These are phyloP conservation scores for Amanita rubescens DNA, from an alignment of 768 basidiomycete genomes.

Conservation along the genomic window DNA sequence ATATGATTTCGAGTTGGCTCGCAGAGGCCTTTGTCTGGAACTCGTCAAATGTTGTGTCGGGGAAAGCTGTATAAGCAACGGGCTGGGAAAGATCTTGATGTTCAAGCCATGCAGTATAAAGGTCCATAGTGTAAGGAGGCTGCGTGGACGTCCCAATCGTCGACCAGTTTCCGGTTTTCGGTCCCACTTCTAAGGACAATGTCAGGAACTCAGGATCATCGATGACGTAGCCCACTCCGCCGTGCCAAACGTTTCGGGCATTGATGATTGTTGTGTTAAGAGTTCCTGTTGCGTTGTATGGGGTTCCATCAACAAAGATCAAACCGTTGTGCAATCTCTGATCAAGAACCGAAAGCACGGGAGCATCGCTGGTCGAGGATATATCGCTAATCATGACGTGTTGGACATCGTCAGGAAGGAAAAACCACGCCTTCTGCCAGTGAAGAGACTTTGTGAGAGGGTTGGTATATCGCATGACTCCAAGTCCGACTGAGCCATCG, in stretches of 20 bases:
- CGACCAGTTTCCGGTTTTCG: slow-evolving; percentile 53
- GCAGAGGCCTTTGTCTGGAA: slow-evolving; percentile 32
- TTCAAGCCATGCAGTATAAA: slow-evolving; percentile 60
- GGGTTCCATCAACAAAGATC: slow-evolving; percentile 34
- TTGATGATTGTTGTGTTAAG: slow-evolving; percentile 7
- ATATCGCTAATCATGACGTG: slow-evolving; percentile 54
- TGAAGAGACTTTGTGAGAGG: slow-evolving; percentile 44
- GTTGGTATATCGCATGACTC: slow-evolving; percentile 62
- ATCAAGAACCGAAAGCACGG: slow-evolving; percentile 61
- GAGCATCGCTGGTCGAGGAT: slow-evolving; percentile 33
- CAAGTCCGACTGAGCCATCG: slow-evolving; percentile 46
- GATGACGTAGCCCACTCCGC: slow-evolving; percentile 55
- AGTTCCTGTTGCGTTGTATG: neutral
- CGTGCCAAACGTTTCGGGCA: slow-evolving; percentile 51
- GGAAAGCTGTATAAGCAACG: slow-evolving; percentile 49
- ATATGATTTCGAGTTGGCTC: slow-evolving; percentile 28
- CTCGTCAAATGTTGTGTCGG: slow-evolving; percentile 32
- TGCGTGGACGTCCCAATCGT: slow-evolving; percentile 54
- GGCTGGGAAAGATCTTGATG: slow-evolving; percentile 28
- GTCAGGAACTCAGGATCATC: slow-evolving; percentile 25
- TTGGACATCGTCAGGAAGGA: slow-evolving; percentile 55
- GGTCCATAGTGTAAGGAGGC: slow-evolving; percentile 47
- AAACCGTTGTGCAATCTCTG: slow-evolving; percentile 41
- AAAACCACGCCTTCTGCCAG: slow-evolving; percentile 73
- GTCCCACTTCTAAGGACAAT: slow-evolving; percentile 33